Evolutionary conservation across 176 grass and related monocot species (phyloP).

Genomic region (Bolboschoenus planiculmis): DNA sequence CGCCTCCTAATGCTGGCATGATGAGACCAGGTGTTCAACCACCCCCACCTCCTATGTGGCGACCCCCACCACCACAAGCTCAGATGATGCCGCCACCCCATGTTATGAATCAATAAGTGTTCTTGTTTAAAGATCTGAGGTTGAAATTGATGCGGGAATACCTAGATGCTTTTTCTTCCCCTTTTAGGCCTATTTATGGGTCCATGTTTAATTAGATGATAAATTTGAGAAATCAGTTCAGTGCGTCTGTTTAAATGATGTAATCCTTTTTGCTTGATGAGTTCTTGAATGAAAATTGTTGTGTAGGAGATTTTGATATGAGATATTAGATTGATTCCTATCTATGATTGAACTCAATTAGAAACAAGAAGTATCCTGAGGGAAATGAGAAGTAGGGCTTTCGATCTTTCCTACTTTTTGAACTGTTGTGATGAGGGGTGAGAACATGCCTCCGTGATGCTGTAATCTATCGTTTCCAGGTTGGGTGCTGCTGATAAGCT

Average conservation of each 20-base stretch:
- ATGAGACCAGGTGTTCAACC: slow-evolving; percentile 54
- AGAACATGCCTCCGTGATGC: no score
- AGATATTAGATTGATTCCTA: not conserved
- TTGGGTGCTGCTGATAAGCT: not conserved
- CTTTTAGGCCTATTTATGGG: not conserved
- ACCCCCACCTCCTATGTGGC: slow-evolving; percentile 55
- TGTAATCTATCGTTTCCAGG: not conserved
- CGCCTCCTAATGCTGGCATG: slow-evolving; percentile 60
- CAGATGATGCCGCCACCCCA: slow-evolving; percentile 25
- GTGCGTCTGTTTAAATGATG: not conserved
- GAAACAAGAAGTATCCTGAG: no score
- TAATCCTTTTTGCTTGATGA: not conserved
- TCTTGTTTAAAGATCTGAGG: not conserved
- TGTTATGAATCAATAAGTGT: slow-evolving; percentile 19
- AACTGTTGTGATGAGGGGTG: no score
- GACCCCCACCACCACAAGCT: slow-evolving; percentile 49
- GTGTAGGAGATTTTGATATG: not conserved
- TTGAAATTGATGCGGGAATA: not conserved
- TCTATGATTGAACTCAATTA: not conserved
- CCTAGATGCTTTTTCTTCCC: not conserved
- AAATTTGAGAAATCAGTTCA: not conserved
- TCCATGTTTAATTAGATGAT: slow-evolving; percentile 1
- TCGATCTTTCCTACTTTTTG: no score
- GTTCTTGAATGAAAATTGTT: not conserved
- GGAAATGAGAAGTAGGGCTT: no score